Evolutionary conservation across 2,329 filamentous ascomycete species (phyloP), one percentile per base, ranked within the genome.

Genomic region (Claviceps capensis): DNA sequence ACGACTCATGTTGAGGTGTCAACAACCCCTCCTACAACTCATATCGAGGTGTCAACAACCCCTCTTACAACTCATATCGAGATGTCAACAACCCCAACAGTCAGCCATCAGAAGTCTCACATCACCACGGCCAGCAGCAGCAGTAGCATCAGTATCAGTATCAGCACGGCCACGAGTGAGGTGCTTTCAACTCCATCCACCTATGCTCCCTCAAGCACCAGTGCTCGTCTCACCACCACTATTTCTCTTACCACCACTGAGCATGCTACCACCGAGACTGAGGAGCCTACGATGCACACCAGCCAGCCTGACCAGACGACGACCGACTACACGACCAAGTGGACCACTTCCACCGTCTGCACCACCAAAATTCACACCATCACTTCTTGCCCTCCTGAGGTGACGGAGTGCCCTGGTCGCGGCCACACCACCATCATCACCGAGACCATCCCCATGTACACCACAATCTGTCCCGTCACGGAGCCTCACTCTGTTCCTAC

Each of bases 391-490:
- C 59, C 63, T 17, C 56, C 63, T 1, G 57, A 59, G 23, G 62
- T 66, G 50, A 61, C 60, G 14, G 52, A 61, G 52, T 67, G 65
- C 58, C 65, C 64, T 36, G 55, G 53, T 47, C 55, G 56, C 19
- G 53, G 56, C 36, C 57, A 59, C 40, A 61, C 61, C 51, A 60
- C 61, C 1, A 50, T 48, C 48, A 49, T 58, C 49, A 66, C 62
- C 7, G 57, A 63, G 56, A 65, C 65, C n/a, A 55, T 61, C 30
- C 58, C 64, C 22, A 50, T 65, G 47, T 69, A 65, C 40, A 72
- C 69, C 44, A 73, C 70, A 5, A 61, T 72, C 51, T 72, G 70
- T 65, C 71, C 71, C 11, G 64, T 72, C 49, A 64, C 61, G 17
- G 50, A 50, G 50, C 48, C 55, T 45, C 36, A 34, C 23, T 16